Base-by-base conservation (phyloP, 2,329 filamentous ascomycete species). In the Madurella fahalii region DNA sequence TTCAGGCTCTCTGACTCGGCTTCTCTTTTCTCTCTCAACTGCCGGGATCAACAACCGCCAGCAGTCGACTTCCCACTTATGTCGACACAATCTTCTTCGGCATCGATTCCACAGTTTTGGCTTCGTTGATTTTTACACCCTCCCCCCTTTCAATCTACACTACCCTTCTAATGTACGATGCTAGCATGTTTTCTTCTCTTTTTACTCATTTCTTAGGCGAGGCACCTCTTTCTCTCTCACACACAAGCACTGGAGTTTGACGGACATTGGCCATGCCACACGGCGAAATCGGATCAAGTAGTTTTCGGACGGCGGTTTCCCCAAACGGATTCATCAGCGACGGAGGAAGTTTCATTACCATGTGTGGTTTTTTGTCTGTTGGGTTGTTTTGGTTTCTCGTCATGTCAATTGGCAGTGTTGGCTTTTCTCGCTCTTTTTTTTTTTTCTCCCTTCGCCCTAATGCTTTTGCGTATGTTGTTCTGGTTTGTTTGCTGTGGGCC, bases 81-180 rank as follows among this genome's bases (percentile, higher is more conserved):
- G 25, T 25, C 25, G 25, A 7, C 25, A 25, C 3, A 3, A 25
- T 25, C 7, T 25, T 25, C 25, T 25, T 25, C 25, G 25, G 25
- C 25, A 25, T 25, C 25, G 3, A n/a, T 25, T 25, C 25, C 25
- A 25, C 9, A 37, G 4, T 15, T 4, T 11, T 11, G 9, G 11
- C 4, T 15, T 37, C 11, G 4, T 37, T 37, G 34, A 11, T 11
- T 37, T 15, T 11, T 37, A 2, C 9, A 2, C 34, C 9, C 34
- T 9, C 4, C 34, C 34, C 34, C 2, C 11, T 37, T 37, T 12
- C 4, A 50, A 25, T 13, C 49, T 20, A 40, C 15, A 13, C 12
- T 40, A 12, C 43, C 12, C 40, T 47, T 43, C 34, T 54, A 32
- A 34, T 54, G 57, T 57, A 59, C 49, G 52, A 59, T 54, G 54